A percentile compares a stretch with the other conserved stretches of the same genome.
phyloP scores from a whole-genome alignment of 1,139 yeast genomes.

The Arxiozyma slooffiae region DNA sequence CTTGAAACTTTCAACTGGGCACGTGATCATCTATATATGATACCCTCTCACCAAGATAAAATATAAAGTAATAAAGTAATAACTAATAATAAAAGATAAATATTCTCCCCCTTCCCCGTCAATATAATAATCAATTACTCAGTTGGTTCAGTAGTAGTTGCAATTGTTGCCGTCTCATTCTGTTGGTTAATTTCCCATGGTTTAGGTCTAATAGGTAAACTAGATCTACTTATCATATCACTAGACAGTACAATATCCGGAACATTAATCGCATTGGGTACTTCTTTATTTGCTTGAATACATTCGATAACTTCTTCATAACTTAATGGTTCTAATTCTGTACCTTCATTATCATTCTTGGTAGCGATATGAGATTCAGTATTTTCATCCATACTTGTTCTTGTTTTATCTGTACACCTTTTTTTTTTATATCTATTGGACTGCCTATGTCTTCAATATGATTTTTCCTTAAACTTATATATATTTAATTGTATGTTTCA shows the following conservation, averaged over 20 bases:
- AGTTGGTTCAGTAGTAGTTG: constrained; percentile 10
- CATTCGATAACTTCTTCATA: constrained; percentile 26
- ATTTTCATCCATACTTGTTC: background rate
- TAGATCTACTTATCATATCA: constrained; percentile 13
- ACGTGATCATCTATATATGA: no score
- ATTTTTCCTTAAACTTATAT: no score
- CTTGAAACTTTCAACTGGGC: no score
- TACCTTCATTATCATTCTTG: background rate
- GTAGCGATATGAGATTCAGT: background rate
- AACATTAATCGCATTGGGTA: constrained; percentile 22
- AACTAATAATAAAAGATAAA: no score
- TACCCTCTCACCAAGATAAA: no score
- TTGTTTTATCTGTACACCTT: background rate
- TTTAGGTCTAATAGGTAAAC: constrained; percentile 18
- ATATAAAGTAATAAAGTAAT: no score
- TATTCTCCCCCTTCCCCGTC: background rate
- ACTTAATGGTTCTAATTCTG: constrained; percentile 11
- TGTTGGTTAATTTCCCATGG: constrained; percentile 24
- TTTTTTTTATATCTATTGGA: no score
- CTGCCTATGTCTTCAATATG: no score
- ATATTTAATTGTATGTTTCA: no score
- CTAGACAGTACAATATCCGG: constrained; percentile 15
- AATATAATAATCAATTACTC: constrained; percentile 6
- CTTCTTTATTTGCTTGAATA: constrained; percentile 21
- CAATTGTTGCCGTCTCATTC: constrained; percentile 6